phyloP scores from a whole-genome alignment of 2,329 filamentous ascomycete genomes.

The Sporothrix luriei region DNA sequence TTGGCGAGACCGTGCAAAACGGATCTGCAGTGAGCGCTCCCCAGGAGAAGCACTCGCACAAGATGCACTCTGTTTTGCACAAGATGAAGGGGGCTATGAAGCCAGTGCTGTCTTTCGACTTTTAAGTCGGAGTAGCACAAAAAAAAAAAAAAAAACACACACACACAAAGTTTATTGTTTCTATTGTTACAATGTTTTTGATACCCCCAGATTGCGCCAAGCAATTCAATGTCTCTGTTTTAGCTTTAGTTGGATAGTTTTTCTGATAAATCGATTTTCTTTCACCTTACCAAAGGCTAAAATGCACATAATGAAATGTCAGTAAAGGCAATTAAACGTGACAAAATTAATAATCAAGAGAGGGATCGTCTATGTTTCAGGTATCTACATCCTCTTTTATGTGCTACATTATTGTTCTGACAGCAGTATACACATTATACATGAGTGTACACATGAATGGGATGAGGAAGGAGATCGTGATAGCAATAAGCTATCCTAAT shows the following conservation, averaged over 20 bases:
- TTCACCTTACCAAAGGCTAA: neutral
- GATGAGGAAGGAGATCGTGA: neutral
- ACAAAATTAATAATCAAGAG: neutral
- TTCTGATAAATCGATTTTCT: neutral
- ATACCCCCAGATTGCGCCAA: neutral
- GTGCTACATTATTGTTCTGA: neutral
- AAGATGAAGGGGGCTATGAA: neutral
- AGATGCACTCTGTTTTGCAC: neutral
- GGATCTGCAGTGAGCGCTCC: neutral
- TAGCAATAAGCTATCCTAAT: neutral
- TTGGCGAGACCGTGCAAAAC: neutral
- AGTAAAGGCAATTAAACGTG: neutral
- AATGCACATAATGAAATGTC: neutral
- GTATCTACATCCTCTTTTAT: constrained; percentile 21
- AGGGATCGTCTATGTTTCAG: constrained; percentile 14
- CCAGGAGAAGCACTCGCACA: neutral
- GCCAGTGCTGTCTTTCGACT: neutral
- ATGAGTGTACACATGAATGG: constrained; percentile 18
- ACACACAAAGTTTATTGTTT: neutral
- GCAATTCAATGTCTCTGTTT: neutral
- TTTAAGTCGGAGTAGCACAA: neutral
- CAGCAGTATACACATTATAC: constrained; percentile 26
- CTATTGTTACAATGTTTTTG: neutral
- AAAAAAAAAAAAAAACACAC: constrained; percentile 11
- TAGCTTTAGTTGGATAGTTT: neutral